Base-by-base conservation (phyloP, 2,329 filamentous ascomycete species). In the Cadophora gregata region DNA sequence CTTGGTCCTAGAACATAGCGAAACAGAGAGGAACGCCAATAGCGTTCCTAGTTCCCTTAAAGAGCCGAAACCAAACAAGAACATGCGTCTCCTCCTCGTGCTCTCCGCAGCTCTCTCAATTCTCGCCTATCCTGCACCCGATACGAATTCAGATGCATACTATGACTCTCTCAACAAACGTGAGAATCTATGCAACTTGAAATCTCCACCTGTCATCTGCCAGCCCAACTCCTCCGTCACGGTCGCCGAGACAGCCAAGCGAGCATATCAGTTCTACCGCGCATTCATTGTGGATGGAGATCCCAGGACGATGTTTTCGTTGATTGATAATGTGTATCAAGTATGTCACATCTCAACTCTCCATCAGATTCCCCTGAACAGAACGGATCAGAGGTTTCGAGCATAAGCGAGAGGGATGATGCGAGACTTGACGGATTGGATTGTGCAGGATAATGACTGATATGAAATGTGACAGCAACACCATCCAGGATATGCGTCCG, bases 231-330 rank as follows among this genome's bases (percentile, higher is more conserved):
- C 68, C 8, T 62, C 63, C 27, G 61, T 70, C n/a, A 68, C 63
- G 19, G 61, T 66, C 10, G 63, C 42, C 19, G 66, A 70, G 55
- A 70, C 66, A 1, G 68, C 65, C 1, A 58, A 24, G 9, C 56
- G 68, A 24, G 68, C 68, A 10, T 70, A 68, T 62, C 64, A 68
- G 33, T 70, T 66, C 38, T 70, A 70, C 38, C 66, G 66, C 9
- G 68, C 66, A n/a, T 70, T 70, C 55, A 58, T 70, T 4, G 66
- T 70, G 4, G 68, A 70, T 65, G 68, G 66, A 6, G 68, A 70
- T 63, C 68, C 68, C 2, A 68, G 47, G 64, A 66, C 61, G 33
- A 70, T 70, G 68, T 70, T 70, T 59, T 70, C 68, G 38, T 33
- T 62, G 24, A 70, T 70, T 19, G 68, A 68, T 51, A 68, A 64